phyloP scores from a whole-genome alignment of 805 yeast species.

The Schwanniomyces pseudopolymorphus region DNA sequence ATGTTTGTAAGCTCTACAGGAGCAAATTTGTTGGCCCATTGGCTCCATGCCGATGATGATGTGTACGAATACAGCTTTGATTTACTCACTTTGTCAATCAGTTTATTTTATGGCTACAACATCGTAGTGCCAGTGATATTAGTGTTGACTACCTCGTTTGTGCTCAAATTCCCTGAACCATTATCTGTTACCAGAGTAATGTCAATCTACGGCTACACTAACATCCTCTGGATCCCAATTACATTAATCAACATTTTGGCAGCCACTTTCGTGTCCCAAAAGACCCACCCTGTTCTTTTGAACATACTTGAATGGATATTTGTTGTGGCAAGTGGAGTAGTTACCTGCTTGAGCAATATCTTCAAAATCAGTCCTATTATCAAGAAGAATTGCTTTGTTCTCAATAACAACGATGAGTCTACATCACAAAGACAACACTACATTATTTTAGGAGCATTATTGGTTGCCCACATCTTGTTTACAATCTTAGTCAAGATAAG shows the following conservation, averaged over 20 bases:
- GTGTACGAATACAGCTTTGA: conserved; percentile 61
- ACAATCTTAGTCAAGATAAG: conserved; percentile 64
- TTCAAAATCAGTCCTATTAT: conserved; percentile 44
- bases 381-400: conserved; percentile 32
- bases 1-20: conserved; percentile 76
- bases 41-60: conserved; percentile 44
- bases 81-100: conserved; percentile 64
- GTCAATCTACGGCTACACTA: conserved; percentile 83
- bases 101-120: conserved; percentile 75
- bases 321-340: conserved; percentile 56
- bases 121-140: conserved; percentile 59
- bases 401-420: conserved; percentile 26
- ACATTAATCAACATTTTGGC: conserved; percentile 60
- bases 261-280: conserved; percentile 45
- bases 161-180: conserved; percentile 49
- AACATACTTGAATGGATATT: conserved; percentile 63
- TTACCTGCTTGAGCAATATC: conserved; percentile 58
- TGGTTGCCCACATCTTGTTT: conserved; percentile 53
- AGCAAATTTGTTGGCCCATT: conserved; percentile 60
- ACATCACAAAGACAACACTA: conserved; percentile 30
- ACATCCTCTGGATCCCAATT: conserved; percentile 82
- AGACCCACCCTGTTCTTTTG: conserved; percentile 33
- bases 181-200: conserved; percentile 59
- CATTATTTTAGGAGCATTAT: conserved; percentile 40
- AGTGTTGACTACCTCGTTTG: conserved; percentile 52